Conservation (phyloP, 176 grass and related monocot genomes). For the Microstegium vimineum region DNA sequence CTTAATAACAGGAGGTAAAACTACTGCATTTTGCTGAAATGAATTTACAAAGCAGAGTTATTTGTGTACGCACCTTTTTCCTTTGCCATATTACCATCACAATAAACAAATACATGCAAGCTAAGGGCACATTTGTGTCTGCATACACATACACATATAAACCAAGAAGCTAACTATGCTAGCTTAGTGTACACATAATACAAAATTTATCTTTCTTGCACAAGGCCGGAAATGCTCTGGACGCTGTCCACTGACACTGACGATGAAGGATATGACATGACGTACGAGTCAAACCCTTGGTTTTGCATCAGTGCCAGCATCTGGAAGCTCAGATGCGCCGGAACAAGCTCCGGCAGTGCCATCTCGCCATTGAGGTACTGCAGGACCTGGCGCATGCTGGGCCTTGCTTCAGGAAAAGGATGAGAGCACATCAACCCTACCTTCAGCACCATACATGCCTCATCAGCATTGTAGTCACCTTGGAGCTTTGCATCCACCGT, state of each 20-base stretch:
- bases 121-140: too few species aligned
- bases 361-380: constrained; percentile 32
- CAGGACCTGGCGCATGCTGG: constrained; percentile 41
- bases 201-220: background rate
- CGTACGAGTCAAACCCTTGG: background rate
- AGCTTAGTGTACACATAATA: too few species aligned
- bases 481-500: constrained; percentile 28
- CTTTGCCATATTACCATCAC: too few species aligned
- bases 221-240: background rate
- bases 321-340: background rate
- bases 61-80: too few species aligned
- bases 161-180: too few species aligned
- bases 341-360: constrained; percentile 15
- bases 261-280: constrained; percentile 19
- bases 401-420: constrained; percentile 24
- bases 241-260: background rate
- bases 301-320: background rate
- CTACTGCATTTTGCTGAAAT: too few species aligned
- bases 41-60: too few species aligned
- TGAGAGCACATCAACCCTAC: constrained; percentile 55
- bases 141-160: too few species aligned
- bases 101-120: too few species aligned
- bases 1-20: too few species aligned
- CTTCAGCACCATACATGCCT: constrained; percentile 36
- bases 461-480: constrained; percentile 1